Percentiles rank a stretch among this genome's conserved stretches.
Evolutionary conservation across 164 flowering plant genomes (phyloP).

Genomic region (Magnolia officinalis): DNA sequence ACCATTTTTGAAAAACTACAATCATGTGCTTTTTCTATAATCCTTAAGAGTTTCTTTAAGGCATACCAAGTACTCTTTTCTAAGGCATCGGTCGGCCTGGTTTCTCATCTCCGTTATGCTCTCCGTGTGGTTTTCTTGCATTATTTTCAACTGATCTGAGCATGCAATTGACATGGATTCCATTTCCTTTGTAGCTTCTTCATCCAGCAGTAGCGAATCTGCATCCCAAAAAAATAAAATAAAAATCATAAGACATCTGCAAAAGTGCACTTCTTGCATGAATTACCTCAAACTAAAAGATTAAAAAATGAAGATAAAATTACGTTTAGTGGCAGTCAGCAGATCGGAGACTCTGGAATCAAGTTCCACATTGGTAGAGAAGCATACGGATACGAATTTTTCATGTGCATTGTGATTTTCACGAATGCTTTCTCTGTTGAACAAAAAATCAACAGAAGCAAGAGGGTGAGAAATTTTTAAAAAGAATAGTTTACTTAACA

Average conservation of each 20-base stretch:
- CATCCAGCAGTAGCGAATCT: slow-evolving; percentile 59
- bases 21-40: background rate
- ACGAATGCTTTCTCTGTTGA: slow-evolving; percentile 37
- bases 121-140: slow-evolving; percentile 38
- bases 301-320: background rate
- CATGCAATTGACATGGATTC: slow-evolving; percentile 37
- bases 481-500: background rate
- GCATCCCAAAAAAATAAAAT: slow-evolving; percentile 11
- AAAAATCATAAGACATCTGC: background rate
- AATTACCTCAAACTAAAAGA: background rate
- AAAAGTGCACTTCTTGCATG: background rate
- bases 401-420: slow-evolving; percentile 30
- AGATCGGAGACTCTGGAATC: slow-evolving; percentile 30
- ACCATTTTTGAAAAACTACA: background rate
- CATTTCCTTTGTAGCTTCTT: slow-evolving; percentile 38
- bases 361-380: slow-evolving; percentile 30
- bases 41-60: background rate
- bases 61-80: slow-evolving; percentile 60
- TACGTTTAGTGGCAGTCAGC: slow-evolving; percentile 45
- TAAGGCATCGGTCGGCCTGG: slow-evolving; percentile 47
- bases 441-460: background rate
- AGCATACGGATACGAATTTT: slow-evolving; percentile 33
- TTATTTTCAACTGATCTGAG: slow-evolving; percentile 41
- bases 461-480: background rate
- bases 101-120: slow-evolving; percentile 37